Base-by-base conservation (phyloP, 305 asterid genomes). In the Solanum chacoense region DNA sequence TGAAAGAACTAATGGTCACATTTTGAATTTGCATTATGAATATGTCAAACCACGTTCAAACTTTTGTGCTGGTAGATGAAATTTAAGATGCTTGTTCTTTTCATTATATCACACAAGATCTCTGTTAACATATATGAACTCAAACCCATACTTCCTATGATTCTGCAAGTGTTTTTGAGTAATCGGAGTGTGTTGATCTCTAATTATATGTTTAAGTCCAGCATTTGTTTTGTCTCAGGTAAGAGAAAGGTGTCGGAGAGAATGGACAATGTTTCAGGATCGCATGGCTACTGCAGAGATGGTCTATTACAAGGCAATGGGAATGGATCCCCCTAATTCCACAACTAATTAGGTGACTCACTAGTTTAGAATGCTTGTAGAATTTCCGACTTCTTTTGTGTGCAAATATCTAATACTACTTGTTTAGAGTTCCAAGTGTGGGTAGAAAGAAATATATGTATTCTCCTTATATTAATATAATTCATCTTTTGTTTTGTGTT, bases 191-290 rank as follows among this genome's bases (percentile, higher is more conserved):
- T 83, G 74, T 31, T 83, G 42, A 50, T 84, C 45, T 84, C 45
- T 84, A 1, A 55, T 32, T 59, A 32, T 84, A 55, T 84, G 45
- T 55, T 1, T 55, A 31, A 50, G 74, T 55, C 50, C 75, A 84
- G 7, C 74, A 32, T 84, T 22, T 29, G 5, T 4, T 85, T 86
- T 87, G 91, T 22, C n/a, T 85, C 88, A 97, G 99, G 99, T 97
- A 36, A 90, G 99, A 86, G 96, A 95, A 88, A 93, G 99, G 93
- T 97, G 99, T 76, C 94, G 94, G 90, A 94, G 91, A 13, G 99
- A 97, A 90, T 97, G 99, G 99, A 72, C 89, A 7, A 91, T 95
- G 95, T 94, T 97, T 91, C 98, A 93, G 84, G 96, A 95, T 87
- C 94, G 99, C 2, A 36, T 97, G 91, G 84, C 90, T 40, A 95